Conservation (phyloP, 495 filamentous ascomycete species). For the Penicillium diatomitis region DNA sequence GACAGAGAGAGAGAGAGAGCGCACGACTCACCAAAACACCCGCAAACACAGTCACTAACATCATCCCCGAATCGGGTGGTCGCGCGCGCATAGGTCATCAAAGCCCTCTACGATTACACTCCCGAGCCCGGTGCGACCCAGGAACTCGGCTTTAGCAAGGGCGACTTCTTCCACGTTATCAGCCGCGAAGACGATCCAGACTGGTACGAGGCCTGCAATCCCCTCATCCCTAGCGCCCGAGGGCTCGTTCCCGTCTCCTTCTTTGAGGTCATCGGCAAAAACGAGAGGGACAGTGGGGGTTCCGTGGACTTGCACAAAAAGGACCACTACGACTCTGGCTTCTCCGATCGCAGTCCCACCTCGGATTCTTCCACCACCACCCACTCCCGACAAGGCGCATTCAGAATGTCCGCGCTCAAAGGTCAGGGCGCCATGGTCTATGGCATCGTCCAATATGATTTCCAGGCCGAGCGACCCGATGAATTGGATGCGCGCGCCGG, state of each 20-base stretch:
- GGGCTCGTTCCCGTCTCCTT: conserved; percentile 88
- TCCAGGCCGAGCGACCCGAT: conserved; percentile 87
- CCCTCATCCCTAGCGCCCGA: conserved; percentile 74
- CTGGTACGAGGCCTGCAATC: conserved; percentile 99
- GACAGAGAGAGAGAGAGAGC: not conserved
- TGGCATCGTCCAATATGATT: conserved; percentile 94
- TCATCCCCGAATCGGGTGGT: not conserved
- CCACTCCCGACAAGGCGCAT: conserved; percentile 22
- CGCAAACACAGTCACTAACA: not conserved
- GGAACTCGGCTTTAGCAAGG: conserved; percentile 83
- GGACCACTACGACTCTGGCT: conserved; percentile 69
- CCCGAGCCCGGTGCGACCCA: conserved; percentile 55
- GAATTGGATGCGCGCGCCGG: conserved; percentile 92
- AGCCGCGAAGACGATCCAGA: conserved; percentile 87
- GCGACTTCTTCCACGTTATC: conserved; percentile 98
- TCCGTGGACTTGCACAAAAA: conserved; percentile 56
- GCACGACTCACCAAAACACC: not conserved
- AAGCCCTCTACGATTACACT: conserved; percentile 88
- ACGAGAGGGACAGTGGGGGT: conserved; percentile 68
- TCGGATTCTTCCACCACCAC: conserved; percentile 24
- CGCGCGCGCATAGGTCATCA: conserved; percentile 64
- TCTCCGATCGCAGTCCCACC: conserved; percentile 53
- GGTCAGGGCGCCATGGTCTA: conserved; percentile 81
- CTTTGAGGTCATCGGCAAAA: conserved; percentile 87
- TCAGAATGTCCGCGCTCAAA: conserved; percentile 50